phyloP scores from a whole-genome alignment of 192 early-diverging fungal genomes.

The Coemansia sp. region DNA sequence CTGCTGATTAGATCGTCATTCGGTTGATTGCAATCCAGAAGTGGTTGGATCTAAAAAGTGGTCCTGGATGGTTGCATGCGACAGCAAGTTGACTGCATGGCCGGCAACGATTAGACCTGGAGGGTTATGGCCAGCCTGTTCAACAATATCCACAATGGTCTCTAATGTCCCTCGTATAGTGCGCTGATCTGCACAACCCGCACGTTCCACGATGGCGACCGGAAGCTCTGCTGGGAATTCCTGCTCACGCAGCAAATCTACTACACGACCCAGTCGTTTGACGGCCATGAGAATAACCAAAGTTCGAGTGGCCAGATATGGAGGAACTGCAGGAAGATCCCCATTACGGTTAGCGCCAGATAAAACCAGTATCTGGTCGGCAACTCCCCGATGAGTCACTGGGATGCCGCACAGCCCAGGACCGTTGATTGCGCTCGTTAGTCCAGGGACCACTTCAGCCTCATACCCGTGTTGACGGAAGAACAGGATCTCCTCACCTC shows the following conservation, averaged over 20 bases:
- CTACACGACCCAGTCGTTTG: slow-evolving; percentile 62
- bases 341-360: slow-evolving; percentile 78
- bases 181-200: slow-evolving; percentile 72
- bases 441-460: slow-evolving; percentile 70
- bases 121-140: slow-evolving; percentile 61
- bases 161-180: slow-evolving; percentile 64
- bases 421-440: slow-evolving; percentile 74
- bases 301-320: slow-evolving; percentile 64
- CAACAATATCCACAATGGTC: slow-evolving; percentile 63
- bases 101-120: slow-evolving; percentile 84
- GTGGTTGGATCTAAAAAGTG: slow-evolving; percentile 39
- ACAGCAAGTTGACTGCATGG: slow-evolving; percentile 57
- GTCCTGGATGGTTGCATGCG: slow-evolving; percentile 44
- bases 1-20: slow-evolving; percentile 18
- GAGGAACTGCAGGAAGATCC: slow-evolving; percentile 71
- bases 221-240: slow-evolving; percentile 69
- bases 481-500: slow-evolving; percentile 81
- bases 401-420: slow-evolving; percentile 74
- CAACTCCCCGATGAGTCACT: slow-evolving; percentile 82
- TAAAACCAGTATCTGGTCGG: slow-evolving; percentile 81
- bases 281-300: slow-evolving; percentile 86
- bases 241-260: slow-evolving; percentile 57
- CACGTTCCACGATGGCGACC: slow-evolving; percentile 79
- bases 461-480: slow-evolving; percentile 72
- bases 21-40: slow-evolving; percentile 40